A percentile compares a stretch with the other conserved stretches of the same genome.
These are phyloP conservation scores for Allantophomopsis cytisporea DNA, from an alignment of 2,329 filamentous ascomycete genomes.

Conservation along the genomic window DNA sequence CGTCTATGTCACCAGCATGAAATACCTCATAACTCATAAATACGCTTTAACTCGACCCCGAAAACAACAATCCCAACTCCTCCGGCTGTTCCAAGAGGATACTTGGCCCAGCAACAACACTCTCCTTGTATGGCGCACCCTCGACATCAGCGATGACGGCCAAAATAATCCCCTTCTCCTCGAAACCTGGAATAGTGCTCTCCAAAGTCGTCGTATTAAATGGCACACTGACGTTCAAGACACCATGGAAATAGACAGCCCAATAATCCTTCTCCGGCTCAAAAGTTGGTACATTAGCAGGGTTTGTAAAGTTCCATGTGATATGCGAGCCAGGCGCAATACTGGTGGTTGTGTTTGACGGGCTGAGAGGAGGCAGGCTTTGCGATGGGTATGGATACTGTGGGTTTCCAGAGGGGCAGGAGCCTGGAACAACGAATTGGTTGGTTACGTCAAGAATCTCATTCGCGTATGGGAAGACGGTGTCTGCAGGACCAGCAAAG, in stretches of 20 bases:
- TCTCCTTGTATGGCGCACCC: slow-evolving; percentile 22
- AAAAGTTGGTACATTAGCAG: slow-evolving; percentile 11
- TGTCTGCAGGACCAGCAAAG: slow-evolving; percentile 26
- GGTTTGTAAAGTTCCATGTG: slow-evolving; percentile 17
- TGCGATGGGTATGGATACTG: slow-evolving; percentile 22
- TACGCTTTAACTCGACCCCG: too few species aligned
- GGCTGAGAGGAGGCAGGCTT: slow-evolving; percentile 18
- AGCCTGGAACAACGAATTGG: slow-evolving; percentile 16
- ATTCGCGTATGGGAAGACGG: slow-evolving; percentile 26
- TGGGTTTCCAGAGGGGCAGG: slow-evolving; percentile 22
- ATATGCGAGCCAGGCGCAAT: slow-evolving; percentile 19
- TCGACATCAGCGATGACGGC: slow-evolving; percentile 21
- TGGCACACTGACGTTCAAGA: slow-evolving; percentile 21
- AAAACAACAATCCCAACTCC: too few species aligned
- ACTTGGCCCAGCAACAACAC: slow-evolving; percentile 24
- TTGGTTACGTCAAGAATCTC: slow-evolving; percentile 24
- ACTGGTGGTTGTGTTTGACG: slow-evolving; percentile 12
- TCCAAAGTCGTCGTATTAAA: slow-evolving; percentile 19
- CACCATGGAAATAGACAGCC: slow-evolving; percentile 25
- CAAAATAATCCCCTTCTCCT: slow-evolving; percentile 22
- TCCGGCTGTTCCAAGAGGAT: slow-evolving; percentile 22
- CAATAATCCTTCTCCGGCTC: slow-evolving; percentile 18
- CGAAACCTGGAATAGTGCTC: slow-evolving; percentile 22
- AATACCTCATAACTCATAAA: too few species aligned
- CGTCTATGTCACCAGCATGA: too few species aligned